These are phyloP conservation scores for Suhomyces canberraensis DNA, from an alignment of 805 yeast genomes.

Conservation along the genomic window DNA sequence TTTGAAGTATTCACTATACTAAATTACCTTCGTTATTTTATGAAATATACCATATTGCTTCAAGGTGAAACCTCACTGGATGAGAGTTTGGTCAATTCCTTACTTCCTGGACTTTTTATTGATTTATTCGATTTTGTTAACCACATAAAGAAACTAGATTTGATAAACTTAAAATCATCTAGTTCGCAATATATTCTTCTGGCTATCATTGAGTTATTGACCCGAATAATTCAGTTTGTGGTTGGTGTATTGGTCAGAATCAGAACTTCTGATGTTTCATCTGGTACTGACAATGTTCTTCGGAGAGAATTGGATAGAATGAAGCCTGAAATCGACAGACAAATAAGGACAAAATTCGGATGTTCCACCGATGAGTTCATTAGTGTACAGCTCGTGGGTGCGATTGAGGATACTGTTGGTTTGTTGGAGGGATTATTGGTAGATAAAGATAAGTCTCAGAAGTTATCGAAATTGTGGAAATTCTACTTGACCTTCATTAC, in stretches of 20 bases:
- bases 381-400: conserved; percentile 8
- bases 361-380: conserved; percentile 9
- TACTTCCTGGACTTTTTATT: conserved; percentile 17
- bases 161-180: conserved; percentile 1
- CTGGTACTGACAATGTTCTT: conserved; percentile 5
- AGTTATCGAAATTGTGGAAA: conserved; percentile 34
- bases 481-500: conserved; percentile 38
- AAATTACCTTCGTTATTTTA: conserved; percentile 26
- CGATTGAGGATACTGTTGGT: conserved; percentile 12
- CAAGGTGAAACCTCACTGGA: conserved; percentile 34
- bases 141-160: conserved; percentile 4
- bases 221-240: conserved; percentile 28
- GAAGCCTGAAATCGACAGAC: conserved; percentile 3
- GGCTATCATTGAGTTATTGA: conserved; percentile 27
- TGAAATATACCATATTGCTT: conserved; percentile 28
- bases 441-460: conserved; percentile 14
- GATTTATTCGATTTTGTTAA: conserved; percentile 12
- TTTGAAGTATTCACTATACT: conserved; percentile 21
- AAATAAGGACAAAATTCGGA: conserved; percentile 5
- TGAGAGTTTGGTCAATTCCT: conserved; percentile 7
- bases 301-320: conserved; percentile 4
- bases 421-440: conserved; percentile 10
- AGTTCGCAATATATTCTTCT: conserved; percentile 21
- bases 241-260: conserved; percentile 33
- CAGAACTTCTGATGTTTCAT: conserved; percentile 9